Percentiles rank a stretch among this genome's conserved stretches.
Conservation (phyloP, 306 rosid genomes). For the Herpetospermum pedunculosum region DNA sequence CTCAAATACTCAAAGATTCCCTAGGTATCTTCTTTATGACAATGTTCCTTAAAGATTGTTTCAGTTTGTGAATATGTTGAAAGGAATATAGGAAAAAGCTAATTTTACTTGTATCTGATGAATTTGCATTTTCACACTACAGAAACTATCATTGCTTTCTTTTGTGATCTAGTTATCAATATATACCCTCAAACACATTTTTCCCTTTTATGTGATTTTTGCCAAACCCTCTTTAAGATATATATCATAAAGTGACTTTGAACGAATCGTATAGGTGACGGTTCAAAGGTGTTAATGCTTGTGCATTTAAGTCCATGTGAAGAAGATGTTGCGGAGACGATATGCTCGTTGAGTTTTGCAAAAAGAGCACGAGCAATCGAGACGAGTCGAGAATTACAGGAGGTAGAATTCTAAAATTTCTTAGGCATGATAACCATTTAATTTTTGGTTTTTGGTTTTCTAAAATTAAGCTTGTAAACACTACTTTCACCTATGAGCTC, state of each 20-base stretch:
- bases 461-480: no score
- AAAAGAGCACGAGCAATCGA: conserved; percentile 74
- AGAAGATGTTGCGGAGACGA: conserved; percentile 72
- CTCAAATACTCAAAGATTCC: conserved; percentile 89
- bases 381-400: conserved; percentile 44
- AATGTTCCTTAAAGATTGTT: background rate
- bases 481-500: background rate
- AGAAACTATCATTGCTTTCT: background rate
- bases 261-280: conserved; percentile 38
- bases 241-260: background rate
- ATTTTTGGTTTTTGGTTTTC: no score
- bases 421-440: background rate
- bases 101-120: background rate
- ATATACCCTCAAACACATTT: background rate
- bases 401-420: conserved; percentile 34
- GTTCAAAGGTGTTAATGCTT: conserved; percentile 88
- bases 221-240: background rate
- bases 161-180: background rate
- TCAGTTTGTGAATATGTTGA: background rate
- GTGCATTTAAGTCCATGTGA: conserved; percentile 81
- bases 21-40: conserved; percentile 38
- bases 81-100: background rate
- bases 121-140: background rate
- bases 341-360: conserved; percentile 80
- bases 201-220: background rate